These are phyloP conservation scores for Acrodontium crateriforme DNA, from an alignment of 2,329 filamentous ascomycete genomes.

Conservation along the genomic window DNA sequence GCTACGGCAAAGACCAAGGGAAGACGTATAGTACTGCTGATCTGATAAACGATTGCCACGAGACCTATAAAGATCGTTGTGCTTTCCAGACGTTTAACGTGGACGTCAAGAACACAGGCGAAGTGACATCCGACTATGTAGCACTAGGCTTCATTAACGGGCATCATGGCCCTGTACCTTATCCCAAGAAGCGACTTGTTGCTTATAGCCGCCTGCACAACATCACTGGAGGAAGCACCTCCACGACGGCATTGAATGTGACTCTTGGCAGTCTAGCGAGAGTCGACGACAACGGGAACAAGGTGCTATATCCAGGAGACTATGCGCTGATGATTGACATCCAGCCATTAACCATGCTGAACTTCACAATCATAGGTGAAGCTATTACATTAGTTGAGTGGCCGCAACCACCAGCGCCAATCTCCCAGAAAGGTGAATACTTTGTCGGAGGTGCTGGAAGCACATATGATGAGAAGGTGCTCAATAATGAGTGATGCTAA, in stretches of 20 bases:
- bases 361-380: constrained; percentile 7
- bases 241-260: constrained; percentile 22
- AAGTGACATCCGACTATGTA: constrained; percentile 26
- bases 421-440: constrained; percentile 2
- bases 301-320: constrained; percentile 28
- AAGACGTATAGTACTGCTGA: constrained; percentile 22
- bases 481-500: no score
- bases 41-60: constrained; percentile 19
- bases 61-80: constrained; percentile 19
- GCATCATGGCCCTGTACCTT: constrained; percentile 26
- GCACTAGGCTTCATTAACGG: constrained; percentile 27
- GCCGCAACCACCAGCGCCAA: constrained; percentile 2
- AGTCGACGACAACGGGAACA: constrained; percentile 24
- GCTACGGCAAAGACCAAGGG: constrained; percentile 5
- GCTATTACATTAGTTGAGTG: constrained; percentile 2
- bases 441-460: no score
- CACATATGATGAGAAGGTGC: no score
- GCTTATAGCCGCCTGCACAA: constrained; percentile 9
- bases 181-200: constrained; percentile 30
- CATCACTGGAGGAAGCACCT: constrained; percentile 5
- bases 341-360: constrained; percentile 22
- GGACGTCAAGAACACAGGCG: constrained; percentile 25
- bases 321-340: constrained; percentile 29
- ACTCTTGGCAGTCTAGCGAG: constrained; percentile 26
- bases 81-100: constrained; percentile 26